phyloP scores from a whole-genome alignment of 345 rosid species.

The Salix koriyanagi region DNA sequence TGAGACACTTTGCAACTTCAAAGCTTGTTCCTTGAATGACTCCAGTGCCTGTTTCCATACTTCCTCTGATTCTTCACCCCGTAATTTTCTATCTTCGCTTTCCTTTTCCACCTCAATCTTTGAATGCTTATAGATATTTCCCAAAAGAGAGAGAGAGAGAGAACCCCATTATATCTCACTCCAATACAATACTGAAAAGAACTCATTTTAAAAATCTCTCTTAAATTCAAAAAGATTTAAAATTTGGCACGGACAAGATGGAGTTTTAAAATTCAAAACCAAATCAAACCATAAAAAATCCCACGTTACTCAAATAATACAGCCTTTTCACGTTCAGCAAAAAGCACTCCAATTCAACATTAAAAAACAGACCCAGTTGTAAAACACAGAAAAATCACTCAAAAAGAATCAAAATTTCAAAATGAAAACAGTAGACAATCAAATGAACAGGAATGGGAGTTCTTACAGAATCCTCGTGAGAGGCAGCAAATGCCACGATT shows the following conservation, averaged over 20 bases:
- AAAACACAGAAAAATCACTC: neutral
- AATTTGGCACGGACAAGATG: neutral
- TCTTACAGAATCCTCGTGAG: conserved; percentile 63
- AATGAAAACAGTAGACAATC: neutral
- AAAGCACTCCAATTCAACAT: neutral
- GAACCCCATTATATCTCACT: neutral
- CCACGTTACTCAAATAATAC: neutral
- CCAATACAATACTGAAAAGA: neutral
- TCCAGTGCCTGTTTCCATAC: conserved; percentile 74
- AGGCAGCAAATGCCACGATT: conserved; percentile 46
- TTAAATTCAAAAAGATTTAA: neutral
- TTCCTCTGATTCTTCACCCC: conserved; percentile 58
- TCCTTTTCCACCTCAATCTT: conserved; percentile 62
- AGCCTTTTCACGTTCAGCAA: neutral
- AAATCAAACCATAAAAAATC: neutral
- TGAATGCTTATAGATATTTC: conserved; percentile 39
- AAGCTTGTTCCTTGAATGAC: conserved; percentile 69
- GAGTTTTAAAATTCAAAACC: neutral
- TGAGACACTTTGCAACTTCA: conserved; percentile 69
- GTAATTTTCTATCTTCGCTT: conserved; percentile 26
- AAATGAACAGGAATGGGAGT: neutral
- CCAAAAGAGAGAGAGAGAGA: neutral
- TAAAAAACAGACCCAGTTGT: neutral
- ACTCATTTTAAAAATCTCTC: neutral
- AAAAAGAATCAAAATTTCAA: neutral